A percentile compares a stretch with the other conserved stretches of the same genome.
Conservation (phyloP, 441 rosid species). For the Omphalea diandra region DNA sequence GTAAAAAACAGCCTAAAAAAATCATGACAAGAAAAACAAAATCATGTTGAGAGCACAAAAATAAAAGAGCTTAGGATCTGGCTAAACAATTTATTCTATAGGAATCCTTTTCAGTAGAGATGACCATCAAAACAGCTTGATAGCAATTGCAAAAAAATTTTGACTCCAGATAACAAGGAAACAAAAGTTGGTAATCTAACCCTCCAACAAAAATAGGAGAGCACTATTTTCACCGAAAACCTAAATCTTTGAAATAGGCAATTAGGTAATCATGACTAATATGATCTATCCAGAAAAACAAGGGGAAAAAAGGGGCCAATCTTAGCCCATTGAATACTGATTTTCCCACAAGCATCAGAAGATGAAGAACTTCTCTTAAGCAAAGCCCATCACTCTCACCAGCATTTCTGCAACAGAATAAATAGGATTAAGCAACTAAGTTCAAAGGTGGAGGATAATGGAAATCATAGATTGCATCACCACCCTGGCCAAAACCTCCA, state of each 20-base stretch:
- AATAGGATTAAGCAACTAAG: conserved; percentile 48
- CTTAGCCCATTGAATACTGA: conserved; percentile 44
- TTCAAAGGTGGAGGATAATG: conserved; percentile 39
- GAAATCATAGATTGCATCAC: conserved; percentile 43
- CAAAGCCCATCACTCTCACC: conserved; percentile 60
- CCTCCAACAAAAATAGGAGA: conserved; percentile 16
- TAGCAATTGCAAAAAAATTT: background rate
- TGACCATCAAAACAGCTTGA: background rate
- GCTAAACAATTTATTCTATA: background rate
- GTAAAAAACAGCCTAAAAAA: background rate
- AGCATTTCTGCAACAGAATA: conserved; percentile 75
- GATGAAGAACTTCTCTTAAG: conserved; percentile 52
- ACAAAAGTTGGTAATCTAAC: conserved; percentile 8
- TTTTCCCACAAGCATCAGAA: conserved; percentile 52
- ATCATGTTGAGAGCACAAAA: background rate
- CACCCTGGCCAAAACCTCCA: conserved; percentile 54
- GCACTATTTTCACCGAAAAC: conserved; percentile 25
- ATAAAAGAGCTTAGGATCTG: background rate
- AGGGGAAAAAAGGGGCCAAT: conserved; percentile 26
- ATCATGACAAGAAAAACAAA: background rate
- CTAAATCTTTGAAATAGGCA: conserved; percentile 26
- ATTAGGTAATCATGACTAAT: conserved; percentile 16
- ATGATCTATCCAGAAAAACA: conserved; percentile 35
- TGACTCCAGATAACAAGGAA: conserved; percentile 18
- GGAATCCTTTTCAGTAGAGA: background rate